Evolutionary conservation across 345 rosid species (phyloP).

Genomic region (Aquilaria yunnanensis): DNA sequence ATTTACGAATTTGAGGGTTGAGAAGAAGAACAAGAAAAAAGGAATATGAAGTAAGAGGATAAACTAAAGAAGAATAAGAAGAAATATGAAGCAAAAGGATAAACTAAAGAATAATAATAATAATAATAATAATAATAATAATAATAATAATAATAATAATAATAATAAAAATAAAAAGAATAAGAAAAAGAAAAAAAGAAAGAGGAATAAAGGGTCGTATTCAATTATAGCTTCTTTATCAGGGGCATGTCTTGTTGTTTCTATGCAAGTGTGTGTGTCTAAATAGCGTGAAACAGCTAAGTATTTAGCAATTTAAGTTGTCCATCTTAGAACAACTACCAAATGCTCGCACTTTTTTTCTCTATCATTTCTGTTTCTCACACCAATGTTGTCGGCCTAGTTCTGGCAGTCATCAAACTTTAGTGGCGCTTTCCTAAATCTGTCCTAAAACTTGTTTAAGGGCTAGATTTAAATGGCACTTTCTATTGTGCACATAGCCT

Average conservation of each 20-base stretch:
- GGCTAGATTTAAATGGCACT: no score
- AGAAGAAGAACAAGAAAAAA: constrained; percentile 1
- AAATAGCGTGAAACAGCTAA: constrained; percentile 6
- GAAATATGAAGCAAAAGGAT: neutral
- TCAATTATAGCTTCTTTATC: constrained; percentile 14
- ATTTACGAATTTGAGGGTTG: constrained; percentile 16
- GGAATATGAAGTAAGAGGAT: no score
- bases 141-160: no score
- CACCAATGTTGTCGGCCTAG: no score
- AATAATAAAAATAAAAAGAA: no score
- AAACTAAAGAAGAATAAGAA: neutral
- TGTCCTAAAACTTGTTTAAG: no score
- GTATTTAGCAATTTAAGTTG: constrained; percentile 1
- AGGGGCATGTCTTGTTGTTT: neutral
- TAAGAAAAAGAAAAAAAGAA: neutral
- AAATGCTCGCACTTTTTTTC: neutral
- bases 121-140: no score
- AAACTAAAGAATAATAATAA: no score
- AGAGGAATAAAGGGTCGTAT: constrained; percentile 13
- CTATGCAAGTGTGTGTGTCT: neutral
- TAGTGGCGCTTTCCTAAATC: no score
- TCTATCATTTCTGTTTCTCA: neutral
- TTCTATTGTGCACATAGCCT: no score
- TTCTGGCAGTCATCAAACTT: no score
- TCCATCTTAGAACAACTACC: neutral